phyloP scores from a whole-genome alignment of 768 basidiomycete genomes.

The Baorangia bicolor region DNA sequence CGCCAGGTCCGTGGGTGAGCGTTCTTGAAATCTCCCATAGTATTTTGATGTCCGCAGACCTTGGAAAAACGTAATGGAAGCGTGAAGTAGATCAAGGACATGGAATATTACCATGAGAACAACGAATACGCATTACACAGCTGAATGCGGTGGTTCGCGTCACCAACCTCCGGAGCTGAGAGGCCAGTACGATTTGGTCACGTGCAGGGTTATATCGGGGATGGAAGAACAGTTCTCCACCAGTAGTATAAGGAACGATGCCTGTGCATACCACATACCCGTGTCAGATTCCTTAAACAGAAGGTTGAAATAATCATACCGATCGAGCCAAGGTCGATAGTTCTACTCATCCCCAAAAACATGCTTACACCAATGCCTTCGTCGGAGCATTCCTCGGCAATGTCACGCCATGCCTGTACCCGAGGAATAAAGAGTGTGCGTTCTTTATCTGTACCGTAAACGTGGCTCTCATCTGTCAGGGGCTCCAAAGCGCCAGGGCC shows the following conservation, averaged over 20 bases:
- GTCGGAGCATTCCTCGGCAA: constrained; percentile 86
- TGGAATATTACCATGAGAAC: constrained; percentile 66
- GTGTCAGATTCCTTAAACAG: constrained; percentile 7
- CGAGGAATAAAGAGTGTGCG: constrained; percentile 74
- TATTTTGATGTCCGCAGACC: constrained; percentile 66
- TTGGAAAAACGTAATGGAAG: constrained; percentile 25
- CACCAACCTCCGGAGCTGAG: constrained; percentile 72
- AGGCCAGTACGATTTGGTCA: constrained; percentile 63
- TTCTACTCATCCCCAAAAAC: constrained; percentile 78
- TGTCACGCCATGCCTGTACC: constrained; percentile 73
- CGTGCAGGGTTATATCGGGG: constrained; percentile 78
- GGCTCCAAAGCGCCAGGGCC: constrained; percentile 71
- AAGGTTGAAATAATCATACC: constrained; percentile 42
- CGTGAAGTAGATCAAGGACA: constrained; percentile 5
- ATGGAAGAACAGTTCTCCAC: constrained; percentile 90
- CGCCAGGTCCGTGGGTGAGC: constrained; percentile 68
- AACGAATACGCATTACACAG: constrained; percentile 77
- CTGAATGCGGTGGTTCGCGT: constrained; percentile 75
- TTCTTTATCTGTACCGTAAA: constrained; percentile 88
- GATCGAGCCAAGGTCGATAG: constrained; percentile 85
- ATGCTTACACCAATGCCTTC: constrained; percentile 88
- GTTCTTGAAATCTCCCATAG: constrained; percentile 71
- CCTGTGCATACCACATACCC: constrained; percentile 37
- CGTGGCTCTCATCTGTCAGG: constrained; percentile 55
- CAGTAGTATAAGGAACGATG: constrained; percentile 66